Evolutionary conservation across 1,139 yeast genomes (phyloP).

Genomic region (Zygosaccharomyces pseudobailii): DNA sequence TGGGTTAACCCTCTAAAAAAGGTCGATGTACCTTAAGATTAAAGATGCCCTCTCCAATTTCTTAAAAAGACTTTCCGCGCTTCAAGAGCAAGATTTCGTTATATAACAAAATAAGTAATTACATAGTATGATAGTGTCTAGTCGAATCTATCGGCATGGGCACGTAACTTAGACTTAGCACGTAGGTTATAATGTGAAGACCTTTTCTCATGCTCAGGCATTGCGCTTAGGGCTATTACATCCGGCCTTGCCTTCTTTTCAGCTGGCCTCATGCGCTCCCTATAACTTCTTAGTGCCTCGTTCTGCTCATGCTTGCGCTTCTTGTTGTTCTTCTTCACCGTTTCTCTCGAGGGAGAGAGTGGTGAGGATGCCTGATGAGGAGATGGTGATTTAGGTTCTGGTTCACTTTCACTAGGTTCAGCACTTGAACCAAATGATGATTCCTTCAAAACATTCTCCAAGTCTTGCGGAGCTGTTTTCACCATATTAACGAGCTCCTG

Average conservation of each 20-base stretch:
- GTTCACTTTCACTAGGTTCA: slow-evolving; percentile 11
- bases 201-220: slow-evolving; percentile 28
- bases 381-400: slow-evolving; percentile 3
- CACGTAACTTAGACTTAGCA: slow-evolving; percentile 32
- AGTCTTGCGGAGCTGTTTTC: slow-evolving; percentile 31
- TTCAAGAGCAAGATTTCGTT: neutral
- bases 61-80: neutral
- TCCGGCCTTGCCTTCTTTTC: slow-evolving; percentile 30
- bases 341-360: slow-evolving; percentile 5
- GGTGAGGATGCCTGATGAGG: slow-evolving; percentile 4
- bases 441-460: slow-evolving; percentile 22
- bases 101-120: neutral
- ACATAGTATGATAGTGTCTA: slow-evolving; percentile 1
- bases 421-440: slow-evolving; percentile 10
- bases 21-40: neutral
- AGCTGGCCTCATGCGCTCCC: slow-evolving; percentile 22
- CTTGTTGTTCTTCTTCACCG: slow-evolving; percentile 10
- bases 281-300: slow-evolving; percentile 10
- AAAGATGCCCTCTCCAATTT: too few species aligned
- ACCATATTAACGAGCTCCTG: slow-evolving; percentile 33
- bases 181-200: slow-evolving; percentile 32
- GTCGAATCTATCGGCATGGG: slow-evolving; percentile 17
- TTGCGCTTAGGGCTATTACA: slow-evolving; percentile 18
- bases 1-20: neutral
- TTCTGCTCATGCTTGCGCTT: slow-evolving; percentile 14